Percentiles rank a stretch among this genome's conserved stretches.
Conservation (phyloP, 2,329 filamentous ascomycete species). For the Phaeomoniella chlamydospora region DNA sequence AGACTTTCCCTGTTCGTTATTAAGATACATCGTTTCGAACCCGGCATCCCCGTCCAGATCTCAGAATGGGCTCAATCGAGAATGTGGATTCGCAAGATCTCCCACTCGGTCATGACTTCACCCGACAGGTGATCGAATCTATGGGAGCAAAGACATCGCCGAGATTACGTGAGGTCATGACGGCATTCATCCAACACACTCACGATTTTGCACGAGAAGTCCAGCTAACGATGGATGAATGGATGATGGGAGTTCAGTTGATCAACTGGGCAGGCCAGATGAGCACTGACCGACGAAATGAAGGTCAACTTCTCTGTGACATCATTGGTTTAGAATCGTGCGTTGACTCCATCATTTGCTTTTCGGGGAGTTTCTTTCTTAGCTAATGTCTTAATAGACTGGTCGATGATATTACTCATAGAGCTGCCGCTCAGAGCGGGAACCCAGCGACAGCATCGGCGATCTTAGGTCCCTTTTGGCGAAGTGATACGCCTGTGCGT, state of each 20-base stretch:
- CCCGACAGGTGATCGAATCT: slow-evolving; percentile 57
- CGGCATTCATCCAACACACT: slow-evolving; percentile 37
- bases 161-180: slow-evolving; percentile 49
- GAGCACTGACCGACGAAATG: slow-evolving; percentile 47
- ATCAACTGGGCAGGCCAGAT: slow-evolving; percentile 50
- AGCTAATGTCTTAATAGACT: slow-evolving; percentile 23
- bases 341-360: slow-evolving; percentile 8
- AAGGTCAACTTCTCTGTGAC: slow-evolving; percentile 46
- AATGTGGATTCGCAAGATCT: too few relatives aligned
- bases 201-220: slow-evolving; percentile 46
- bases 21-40: too few relatives aligned
- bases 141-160: slow-evolving; percentile 58
- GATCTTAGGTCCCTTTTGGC: slow-evolving; percentile 77
- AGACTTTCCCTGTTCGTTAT: too few relatives aligned
- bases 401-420: slow-evolving; percentile 70
- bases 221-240: slow-evolving; percentile 44
- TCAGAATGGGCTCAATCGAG: too few relatives aligned
- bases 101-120: slow-evolving; percentile 40
- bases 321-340: slow-evolving; percentile 44
- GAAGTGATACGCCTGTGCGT: slow-evolving; percentile 53
- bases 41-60: too few relatives aligned
- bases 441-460: slow-evolving; percentile 55
- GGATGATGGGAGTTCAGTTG: slow-evolving; percentile 40
- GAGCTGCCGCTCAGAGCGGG: slow-evolving; percentile 36
- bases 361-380: neutral